Percentiles rank a stretch among this genome's conserved stretches.
phyloP scores from a whole-genome alignment of 345 rosid genomes.

The Euclidium syriacum region DNA sequence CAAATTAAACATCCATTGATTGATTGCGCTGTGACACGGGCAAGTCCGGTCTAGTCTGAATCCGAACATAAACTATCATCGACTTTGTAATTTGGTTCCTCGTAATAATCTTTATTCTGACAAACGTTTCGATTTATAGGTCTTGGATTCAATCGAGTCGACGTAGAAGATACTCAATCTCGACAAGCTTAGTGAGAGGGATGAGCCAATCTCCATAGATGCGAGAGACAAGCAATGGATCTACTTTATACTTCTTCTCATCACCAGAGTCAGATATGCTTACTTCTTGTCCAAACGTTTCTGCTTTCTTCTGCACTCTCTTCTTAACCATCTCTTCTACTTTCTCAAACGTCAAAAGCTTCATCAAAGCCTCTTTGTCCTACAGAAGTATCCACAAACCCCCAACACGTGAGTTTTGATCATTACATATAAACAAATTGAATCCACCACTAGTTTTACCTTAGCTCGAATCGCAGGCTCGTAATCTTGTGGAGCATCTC shows the following conservation, averaged over 20 bases:
- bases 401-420: not conserved
- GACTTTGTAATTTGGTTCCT: no score
- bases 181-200: conserved; percentile 72
- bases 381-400: conserved; percentile 23
- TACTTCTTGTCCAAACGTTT: conserved; percentile 64
- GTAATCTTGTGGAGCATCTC: conserved; percentile 57
- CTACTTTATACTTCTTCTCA: conserved; percentile 44
- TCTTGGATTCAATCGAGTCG: conserved; percentile 52
- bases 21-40: no score
- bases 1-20: not conserved
- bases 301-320: conserved; percentile 79
- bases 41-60: not conserved
- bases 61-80: no score
- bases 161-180: conserved; percentile 77
- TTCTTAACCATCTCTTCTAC: conserved; percentile 78
- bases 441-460: conserved; percentile 35
- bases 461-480: conserved; percentile 62
- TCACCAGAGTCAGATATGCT: conserved; percentile 13
- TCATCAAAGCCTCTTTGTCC: conserved; percentile 68
- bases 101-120: not conserved
- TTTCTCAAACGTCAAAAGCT: conserved; percentile 54
- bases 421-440: not conserved
- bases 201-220: conserved; percentile 83
- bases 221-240: conserved; percentile 56
- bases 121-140: not conserved